Base-by-base conservation (phyloP, 2,329 filamentous ascomycete species). In the Claviceps sorghi region DNA sequence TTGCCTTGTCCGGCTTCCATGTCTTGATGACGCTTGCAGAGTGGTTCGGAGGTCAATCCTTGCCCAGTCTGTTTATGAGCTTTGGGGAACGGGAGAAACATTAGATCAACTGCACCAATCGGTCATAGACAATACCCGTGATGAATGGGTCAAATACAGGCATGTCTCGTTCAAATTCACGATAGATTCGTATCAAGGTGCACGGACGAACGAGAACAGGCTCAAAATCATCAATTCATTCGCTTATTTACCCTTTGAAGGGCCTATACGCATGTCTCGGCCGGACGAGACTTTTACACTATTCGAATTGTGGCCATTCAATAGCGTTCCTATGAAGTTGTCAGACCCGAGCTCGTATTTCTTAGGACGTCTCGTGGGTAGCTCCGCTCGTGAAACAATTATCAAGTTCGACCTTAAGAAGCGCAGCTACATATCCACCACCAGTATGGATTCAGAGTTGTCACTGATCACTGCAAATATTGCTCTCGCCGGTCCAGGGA, bases 391-490 rank as follows among this genome's bases (percentile, higher is more conserved):
- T 45, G 79, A 86, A 51, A 73, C 83, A 5, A 75, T 87, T 34
- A 72, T 78, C 38, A 84, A 77, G 26, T 94, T 90, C 62, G 89
- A 95, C 65, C 75, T 98, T 22, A 98, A 98, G 74, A 95, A 95
- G 68, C 76, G 93, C 30, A 77, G 78, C 41, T 98, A 98, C 64
- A 97, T 98, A 61, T 88, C 86, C 59, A 97, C 91, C 0, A 98
- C 93, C 0, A 93, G 87, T 46, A 97, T 98, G 93, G 93, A 98
- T 64, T 86, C 91, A 0, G 93, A 97, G 66, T 75, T 98, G 44
- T 87, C 89, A 13, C 76, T 98, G 1, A 73, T 98, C 22, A 96
- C 90, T 0, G 93, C 91, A 1, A 98, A 97, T 62, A 82, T 98
- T 59, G 87, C 88, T 0, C 79, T 87, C 15, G 89, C 89, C 0